These are phyloP conservation scores for Mallotus japonicus DNA, from an alignment of 441 rosid genomes.

Conservation along the genomic window DNA sequence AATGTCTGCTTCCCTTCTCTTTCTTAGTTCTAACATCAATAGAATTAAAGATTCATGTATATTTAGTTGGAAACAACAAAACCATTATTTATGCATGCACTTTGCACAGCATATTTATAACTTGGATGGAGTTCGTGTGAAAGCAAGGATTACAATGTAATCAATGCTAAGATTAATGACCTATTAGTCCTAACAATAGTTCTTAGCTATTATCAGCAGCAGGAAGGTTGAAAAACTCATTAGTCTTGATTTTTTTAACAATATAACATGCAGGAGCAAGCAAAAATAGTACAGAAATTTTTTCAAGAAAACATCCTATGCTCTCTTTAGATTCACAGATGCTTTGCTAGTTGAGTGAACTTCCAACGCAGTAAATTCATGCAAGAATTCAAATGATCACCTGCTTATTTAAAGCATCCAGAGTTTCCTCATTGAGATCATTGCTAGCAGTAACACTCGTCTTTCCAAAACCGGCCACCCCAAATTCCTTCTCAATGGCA, in stretches of 20 bases:
- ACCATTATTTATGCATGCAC: background rate
- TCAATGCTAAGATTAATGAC: too few species aligned
- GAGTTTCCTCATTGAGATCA: constrained; percentile 94
- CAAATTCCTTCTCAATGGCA: constrained; percentile 64
- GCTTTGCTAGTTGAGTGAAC: background rate
- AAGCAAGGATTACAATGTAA: too few species aligned
- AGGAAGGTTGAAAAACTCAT: background rate
- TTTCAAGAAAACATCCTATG: background rate
- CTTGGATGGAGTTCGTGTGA: background rate
- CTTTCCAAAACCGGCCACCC: constrained; percentile 67
- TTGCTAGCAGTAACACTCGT: constrained; percentile 80
- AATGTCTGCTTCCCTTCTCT: background rate
- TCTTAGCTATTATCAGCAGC: background rate
- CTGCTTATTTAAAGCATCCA: constrained; percentile 94
- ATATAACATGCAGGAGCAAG: background rate
- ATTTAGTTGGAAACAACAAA: background rate
- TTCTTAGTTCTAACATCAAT: background rate
- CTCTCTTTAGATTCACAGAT: background rate
- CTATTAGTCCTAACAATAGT: background rate
- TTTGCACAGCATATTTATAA: background rate
- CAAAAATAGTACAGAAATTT: background rate
- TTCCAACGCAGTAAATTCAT: background rate
- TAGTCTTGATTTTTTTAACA: background rate
- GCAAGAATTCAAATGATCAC: constrained; percentile 32
- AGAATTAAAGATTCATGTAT: too few species aligned